phyloP scores from a whole-genome alignment of 768 basidiomycete genomes.

The Tubosaeta sp. region DNA sequence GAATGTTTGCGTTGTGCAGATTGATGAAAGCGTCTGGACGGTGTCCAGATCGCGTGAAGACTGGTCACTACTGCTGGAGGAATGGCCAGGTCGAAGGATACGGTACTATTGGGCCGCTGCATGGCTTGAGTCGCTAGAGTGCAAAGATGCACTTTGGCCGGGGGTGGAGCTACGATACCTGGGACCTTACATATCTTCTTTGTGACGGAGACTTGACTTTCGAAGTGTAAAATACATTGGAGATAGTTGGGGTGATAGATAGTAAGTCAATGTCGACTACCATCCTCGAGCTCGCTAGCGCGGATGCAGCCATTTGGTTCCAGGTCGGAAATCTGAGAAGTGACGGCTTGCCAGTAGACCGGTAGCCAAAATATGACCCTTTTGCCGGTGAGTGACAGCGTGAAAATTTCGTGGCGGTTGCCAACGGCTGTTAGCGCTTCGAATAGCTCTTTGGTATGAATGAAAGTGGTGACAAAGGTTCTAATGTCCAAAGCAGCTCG shows the following conservation, averaged over 20 bases:
- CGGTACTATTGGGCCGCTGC: constrained; percentile 46
- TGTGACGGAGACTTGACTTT: no score
- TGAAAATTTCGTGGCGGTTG: no score
- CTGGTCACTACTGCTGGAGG: constrained; percentile 41
- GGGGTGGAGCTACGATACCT: background rate
- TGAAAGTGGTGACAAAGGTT: background rate
- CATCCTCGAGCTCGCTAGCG: no score
- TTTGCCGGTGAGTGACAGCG: no score
- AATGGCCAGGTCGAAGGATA: constrained; percentile 52
- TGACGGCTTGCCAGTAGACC: no score
- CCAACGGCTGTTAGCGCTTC: background rate
- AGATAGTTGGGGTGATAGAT: no score
- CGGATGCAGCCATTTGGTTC: no score
- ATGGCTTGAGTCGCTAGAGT: constrained; percentile 65
- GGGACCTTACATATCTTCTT: no score
- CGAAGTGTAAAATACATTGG: no score
- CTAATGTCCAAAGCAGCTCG: background rate
- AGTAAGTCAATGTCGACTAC: no score
- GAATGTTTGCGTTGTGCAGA: constrained; percentile 50
- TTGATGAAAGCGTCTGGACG: constrained; percentile 54
- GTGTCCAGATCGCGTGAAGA: constrained; percentile 32
- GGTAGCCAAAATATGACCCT: no score
- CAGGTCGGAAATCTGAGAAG: no score
- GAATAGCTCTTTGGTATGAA: background rate
- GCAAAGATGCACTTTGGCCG: constrained; percentile 47